Evolutionary conservation across 192 early-diverging fungal genomes (phyloP).

Genomic region (Backusella tarrabulga): DNA sequence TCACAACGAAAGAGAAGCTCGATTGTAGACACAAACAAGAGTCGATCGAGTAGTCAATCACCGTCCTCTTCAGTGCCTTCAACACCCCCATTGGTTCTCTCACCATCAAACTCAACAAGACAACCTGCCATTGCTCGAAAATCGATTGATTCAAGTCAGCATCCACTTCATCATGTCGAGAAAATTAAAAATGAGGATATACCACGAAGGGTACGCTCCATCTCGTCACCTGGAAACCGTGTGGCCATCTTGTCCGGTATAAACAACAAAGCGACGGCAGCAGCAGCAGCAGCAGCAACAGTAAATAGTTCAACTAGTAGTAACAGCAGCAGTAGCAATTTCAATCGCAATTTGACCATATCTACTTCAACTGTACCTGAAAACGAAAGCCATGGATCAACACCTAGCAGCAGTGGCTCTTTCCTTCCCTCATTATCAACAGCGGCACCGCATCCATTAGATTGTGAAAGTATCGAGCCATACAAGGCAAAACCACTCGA

Average conservation of each 20-base stretch:
- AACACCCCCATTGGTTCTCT: constrained; percentile 1
- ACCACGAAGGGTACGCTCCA: constrained; percentile 8
- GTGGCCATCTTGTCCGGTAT: not conserved
- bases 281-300: not conserved
- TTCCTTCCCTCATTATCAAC: not conserved
- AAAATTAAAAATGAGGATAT: not conserved
- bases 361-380: not conserved
- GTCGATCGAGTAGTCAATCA: not conserved
- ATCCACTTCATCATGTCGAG: not conserved
- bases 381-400: not conserved
- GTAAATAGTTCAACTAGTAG: not conserved
- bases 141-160: not conserved
- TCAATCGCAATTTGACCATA: not conserved
- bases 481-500: constrained; percentile 24
- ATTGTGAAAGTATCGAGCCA: not conserved
- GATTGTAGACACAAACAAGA: constrained; percentile 15
- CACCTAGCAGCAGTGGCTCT: not conserved
- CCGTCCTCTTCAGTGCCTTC: constrained; percentile 9
- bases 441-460: not conserved
- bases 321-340: not conserved
- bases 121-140: not conserved
- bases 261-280: not conserved
- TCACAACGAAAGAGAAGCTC: constrained; percentile 25
- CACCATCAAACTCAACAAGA: constrained; percentile 6
- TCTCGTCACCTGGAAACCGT: constrained; percentile 22